Conservation (phyloP, 2,329 filamentous ascomycete genomes). For the Macroventuria anomochaeta region DNA sequence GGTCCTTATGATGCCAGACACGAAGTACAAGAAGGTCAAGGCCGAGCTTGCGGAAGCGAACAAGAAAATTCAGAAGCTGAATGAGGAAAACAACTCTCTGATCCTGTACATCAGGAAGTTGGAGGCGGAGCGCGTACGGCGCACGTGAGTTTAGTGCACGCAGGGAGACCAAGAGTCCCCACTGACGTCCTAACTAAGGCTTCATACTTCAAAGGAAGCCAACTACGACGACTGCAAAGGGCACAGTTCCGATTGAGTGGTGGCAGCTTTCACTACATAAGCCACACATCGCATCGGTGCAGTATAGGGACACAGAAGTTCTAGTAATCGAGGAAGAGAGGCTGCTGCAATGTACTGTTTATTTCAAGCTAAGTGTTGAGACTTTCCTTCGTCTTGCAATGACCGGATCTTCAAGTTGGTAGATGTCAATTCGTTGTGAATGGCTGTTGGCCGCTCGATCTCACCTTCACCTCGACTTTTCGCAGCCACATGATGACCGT, state of each 20-base stretch:
- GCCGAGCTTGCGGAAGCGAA: conserved; percentile 21
- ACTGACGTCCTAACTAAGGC: background rate
- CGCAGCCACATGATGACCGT: conserved; percentile 1
- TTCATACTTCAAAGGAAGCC: background rate
- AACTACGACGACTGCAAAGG: background rate
- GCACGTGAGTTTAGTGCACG: background rate
- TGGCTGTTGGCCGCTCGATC: background rate
- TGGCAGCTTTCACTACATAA: background rate
- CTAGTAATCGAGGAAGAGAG: no score
- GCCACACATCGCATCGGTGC: background rate
- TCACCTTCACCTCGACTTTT: conserved; percentile 13
- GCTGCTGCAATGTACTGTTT: no score
- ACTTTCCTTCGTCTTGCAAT: background rate
- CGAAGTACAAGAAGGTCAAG: conserved; percentile 17
- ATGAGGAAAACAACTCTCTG: conserved; percentile 33
- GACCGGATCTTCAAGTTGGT: background rate
- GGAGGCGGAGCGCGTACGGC: conserved; percentile 2
- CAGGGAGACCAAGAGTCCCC: background rate
- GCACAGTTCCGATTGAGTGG: background rate
- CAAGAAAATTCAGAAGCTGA: conserved; percentile 24
- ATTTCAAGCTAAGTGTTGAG: background rate
- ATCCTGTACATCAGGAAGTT: conserved; percentile 21
- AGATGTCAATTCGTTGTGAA: background rate
- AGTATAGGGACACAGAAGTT: background rate
- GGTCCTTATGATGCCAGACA: conserved; percentile 22